Evolutionary conservation across 2,329 filamentous ascomycete species (phyloP), one percentile per base, ranked within the genome.

Genomic region (Calonectria honghensis): DNA sequence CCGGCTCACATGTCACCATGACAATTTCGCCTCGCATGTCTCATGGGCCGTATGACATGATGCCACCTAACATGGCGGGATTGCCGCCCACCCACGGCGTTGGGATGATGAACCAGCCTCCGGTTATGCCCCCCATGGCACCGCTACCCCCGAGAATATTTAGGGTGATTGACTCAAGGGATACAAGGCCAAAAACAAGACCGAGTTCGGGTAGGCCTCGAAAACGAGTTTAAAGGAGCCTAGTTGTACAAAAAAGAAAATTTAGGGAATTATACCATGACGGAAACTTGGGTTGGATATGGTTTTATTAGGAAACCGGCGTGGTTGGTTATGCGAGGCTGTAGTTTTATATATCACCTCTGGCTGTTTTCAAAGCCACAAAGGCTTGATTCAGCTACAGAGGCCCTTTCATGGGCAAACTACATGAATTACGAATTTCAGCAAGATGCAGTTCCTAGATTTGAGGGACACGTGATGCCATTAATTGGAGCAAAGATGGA

Each of bases 1-100:
- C 74, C 10, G 74, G 74, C 18, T 70, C 71, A 31, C 54, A 52
- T 32, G 69, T 74, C 29, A 64, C 9, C n/a, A 76, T 76, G 74
- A 39, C 11, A 41, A 52, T 74, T 72, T 73, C 72, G 69, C 68
- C 68, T 9, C 48, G 48, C 31, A 37, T 52, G 24, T 57, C 64
- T 20, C 64, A 57, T 27, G n/a, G 52, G 1, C 9, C 41, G 18
- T 67, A 61, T 51, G 63, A 70, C 20, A 63, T 73, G 16, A 29
- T 37, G 24, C 59, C 72, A 3, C 63, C 39, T 18, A 68, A 63
- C n/a, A 10, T 69, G 6, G 24, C 57, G n/a, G 69, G 69, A 14
- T 18, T 72, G 20, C 69, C 65, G 11, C 64, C 69, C 39, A 39
- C 45, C 14, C 63, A 68, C 14, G 57, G 57, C 3, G 32, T 69